Conservation (phyloP, 208 protist species). For the Blastocrithidia nonstop region DNA sequence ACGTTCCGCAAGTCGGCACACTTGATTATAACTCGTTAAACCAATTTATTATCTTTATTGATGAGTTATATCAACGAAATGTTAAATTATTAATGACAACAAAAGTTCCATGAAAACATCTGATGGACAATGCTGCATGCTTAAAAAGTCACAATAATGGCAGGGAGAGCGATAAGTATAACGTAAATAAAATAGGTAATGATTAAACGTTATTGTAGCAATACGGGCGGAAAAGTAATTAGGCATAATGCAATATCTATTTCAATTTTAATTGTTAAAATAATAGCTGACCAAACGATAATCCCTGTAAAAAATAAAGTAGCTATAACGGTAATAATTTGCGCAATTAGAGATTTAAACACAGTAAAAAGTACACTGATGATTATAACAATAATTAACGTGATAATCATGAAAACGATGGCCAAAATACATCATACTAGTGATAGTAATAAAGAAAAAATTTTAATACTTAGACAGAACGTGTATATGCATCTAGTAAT, state of each 20-base stretch:
- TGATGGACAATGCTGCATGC: conserved; percentile 14
- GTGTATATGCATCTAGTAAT: no score
- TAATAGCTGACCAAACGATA: no score
- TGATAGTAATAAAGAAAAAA: neutral
- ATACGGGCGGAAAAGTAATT: no score
- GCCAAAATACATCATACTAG: neutral
- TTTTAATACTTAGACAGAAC: neutral
- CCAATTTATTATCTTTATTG: conserved; percentile 75
- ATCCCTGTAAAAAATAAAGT: no score
- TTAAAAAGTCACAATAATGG: conserved; percentile 1
- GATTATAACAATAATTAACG: conserved; percentile 1
- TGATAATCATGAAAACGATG: conserved; percentile 1
- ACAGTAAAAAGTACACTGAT: no score
- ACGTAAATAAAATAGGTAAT: no score
- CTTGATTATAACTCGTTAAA: conserved; percentile 48
- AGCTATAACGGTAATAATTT: no score
- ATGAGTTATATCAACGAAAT: conserved; percentile 82
- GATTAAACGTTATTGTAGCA: no score
- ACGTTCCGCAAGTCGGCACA: conserved; percentile 54
- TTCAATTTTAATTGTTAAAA: no score
- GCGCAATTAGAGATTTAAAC: no score
- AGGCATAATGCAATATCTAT: no score
- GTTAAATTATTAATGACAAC: conserved; percentile 77
- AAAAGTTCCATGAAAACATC: conserved; percentile 42
- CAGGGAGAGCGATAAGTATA: no score